phyloP scores from a whole-genome alignment of 1,139 yeast genomes.

The Diutina rugosa region DNA sequence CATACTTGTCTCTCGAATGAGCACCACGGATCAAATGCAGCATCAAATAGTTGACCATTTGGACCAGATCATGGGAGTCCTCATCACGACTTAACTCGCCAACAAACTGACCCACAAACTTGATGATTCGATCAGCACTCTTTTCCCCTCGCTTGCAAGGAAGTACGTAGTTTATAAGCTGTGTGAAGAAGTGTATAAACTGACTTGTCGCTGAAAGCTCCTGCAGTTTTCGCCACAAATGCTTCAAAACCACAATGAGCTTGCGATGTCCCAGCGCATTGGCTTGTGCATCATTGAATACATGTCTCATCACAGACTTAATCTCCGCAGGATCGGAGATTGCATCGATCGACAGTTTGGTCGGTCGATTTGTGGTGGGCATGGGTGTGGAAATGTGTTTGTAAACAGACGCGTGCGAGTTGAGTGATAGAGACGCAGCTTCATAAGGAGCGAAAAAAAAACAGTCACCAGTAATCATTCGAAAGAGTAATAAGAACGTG shows the following conservation, averaged over 20 bases:
- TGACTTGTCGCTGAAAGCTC: constrained; percentile 39
- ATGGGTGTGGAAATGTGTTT: background rate
- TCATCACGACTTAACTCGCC: constrained; percentile 24
- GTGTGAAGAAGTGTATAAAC: constrained; percentile 48
- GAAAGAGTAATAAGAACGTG: background rate
- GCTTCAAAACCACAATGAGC: constrained; percentile 49
- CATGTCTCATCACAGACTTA: constrained; percentile 40
- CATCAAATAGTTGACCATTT: constrained; percentile 51
- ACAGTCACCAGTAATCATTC: background rate
- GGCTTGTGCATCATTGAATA: constrained; percentile 72
- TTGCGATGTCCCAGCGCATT: constrained; percentile 69
- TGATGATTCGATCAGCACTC: constrained; percentile 68
- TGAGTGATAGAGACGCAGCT: background rate
- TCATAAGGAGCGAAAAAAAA: background rate
- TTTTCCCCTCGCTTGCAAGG: constrained; percentile 59
- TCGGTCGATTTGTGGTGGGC: constrained; percentile 3
- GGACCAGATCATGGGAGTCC: constrained; percentile 5
- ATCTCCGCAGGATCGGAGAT: constrained; percentile 14
- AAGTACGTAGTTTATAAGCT: constrained; percentile 50
- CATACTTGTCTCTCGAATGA: constrained; percentile 64
- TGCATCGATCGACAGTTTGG: constrained; percentile 5
- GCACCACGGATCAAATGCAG: constrained; percentile 61
- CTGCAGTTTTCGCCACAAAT: constrained; percentile 44
- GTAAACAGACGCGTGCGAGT: background rate
- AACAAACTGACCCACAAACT: constrained; percentile 59